phyloP scores from a whole-genome alignment of 1,139 yeast species.

The Taphrina pruni region DNA sequence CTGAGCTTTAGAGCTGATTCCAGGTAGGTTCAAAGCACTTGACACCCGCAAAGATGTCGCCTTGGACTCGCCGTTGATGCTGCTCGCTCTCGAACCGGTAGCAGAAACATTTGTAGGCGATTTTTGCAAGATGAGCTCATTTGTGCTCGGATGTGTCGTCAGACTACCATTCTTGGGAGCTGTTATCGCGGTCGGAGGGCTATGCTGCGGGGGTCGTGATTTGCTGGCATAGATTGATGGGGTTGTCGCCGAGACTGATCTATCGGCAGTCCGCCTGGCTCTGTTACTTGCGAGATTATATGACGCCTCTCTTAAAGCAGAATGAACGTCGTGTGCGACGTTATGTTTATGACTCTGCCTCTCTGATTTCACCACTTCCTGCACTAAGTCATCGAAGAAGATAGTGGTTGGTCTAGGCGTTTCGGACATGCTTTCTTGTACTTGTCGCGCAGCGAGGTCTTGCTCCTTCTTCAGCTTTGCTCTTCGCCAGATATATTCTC shows the following conservation, averaged over 20 bases:
- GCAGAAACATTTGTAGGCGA: background rate
- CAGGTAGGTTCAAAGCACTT: slow-evolving; percentile 34
- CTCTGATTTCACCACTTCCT: background rate
- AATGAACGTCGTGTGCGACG: slow-evolving; percentile 27
- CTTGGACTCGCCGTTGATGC: slow-evolving; percentile 23
- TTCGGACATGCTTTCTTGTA: background rate
- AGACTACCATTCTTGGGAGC: background rate
- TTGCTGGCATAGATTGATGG: background rate
- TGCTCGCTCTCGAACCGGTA: slow-evolving; percentile 22
- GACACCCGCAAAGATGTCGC: background rate
- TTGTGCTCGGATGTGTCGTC: background rate
- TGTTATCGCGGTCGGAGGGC: background rate
- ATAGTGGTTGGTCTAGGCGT: slow-evolving; percentile 16
- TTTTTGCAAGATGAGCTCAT: background rate
- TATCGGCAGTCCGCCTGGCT: background rate
- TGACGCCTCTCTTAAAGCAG: slow-evolving; percentile 24
- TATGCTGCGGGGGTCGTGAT: background rate
- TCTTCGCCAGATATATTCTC: slow-evolving; percentile 66
- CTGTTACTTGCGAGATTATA: background rate
- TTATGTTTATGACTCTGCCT: background rate
- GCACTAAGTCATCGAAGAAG: slow-evolving; percentile 28
- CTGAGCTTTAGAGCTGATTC: slow-evolving; percentile 26
- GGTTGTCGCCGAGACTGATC: background rate
- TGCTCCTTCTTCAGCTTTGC: slow-evolving; percentile 7
- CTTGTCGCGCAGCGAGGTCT: background rate